Conservation (phyloP, 306 rosid genomes). For the Benincasa hispida region DNA sequence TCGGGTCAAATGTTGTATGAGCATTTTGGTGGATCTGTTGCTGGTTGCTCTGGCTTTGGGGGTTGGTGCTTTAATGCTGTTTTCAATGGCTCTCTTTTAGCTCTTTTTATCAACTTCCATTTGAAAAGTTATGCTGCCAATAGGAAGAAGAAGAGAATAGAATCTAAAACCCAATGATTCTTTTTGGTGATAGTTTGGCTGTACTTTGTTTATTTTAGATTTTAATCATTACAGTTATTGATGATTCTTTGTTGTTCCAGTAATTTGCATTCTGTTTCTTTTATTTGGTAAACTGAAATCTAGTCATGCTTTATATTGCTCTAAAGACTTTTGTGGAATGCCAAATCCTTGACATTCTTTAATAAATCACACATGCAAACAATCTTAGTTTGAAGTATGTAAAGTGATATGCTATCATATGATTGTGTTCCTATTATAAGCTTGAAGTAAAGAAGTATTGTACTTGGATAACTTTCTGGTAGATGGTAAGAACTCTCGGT, state of each 20-base stretch:
- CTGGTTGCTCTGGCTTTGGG: slow-evolving; percentile 60
- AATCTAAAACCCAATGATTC: background rate
- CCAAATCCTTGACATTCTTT: background rate
- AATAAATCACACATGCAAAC: background rate
- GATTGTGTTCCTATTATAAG: background rate
- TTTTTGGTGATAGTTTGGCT: background rate
- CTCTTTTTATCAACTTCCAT: slow-evolving; percentile 61
- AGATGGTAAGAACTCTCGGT: background rate
- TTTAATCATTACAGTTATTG: background rate
- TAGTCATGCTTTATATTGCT: background rate
- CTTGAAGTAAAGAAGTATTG: background rate
- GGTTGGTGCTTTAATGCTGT: slow-evolving; percentile 77
- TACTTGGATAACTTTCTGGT: background rate
- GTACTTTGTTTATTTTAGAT: background rate
- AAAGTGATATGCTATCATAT: background rate
- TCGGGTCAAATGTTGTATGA: slow-evolving; percentile 43
- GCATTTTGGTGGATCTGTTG: slow-evolving; percentile 39
- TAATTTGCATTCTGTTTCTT: background rate
- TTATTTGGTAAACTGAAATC: background rate
- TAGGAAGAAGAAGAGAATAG: background rate
- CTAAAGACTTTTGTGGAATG: background rate
- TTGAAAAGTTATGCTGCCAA: slow-evolving; percentile 38
- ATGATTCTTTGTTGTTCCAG: background rate
- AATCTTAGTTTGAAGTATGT: background rate
- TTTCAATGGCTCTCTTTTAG: slow-evolving; percentile 65